Conservation (phyloP, 352 stramenopile genomes). For the Lagenidium sp. region DNA sequence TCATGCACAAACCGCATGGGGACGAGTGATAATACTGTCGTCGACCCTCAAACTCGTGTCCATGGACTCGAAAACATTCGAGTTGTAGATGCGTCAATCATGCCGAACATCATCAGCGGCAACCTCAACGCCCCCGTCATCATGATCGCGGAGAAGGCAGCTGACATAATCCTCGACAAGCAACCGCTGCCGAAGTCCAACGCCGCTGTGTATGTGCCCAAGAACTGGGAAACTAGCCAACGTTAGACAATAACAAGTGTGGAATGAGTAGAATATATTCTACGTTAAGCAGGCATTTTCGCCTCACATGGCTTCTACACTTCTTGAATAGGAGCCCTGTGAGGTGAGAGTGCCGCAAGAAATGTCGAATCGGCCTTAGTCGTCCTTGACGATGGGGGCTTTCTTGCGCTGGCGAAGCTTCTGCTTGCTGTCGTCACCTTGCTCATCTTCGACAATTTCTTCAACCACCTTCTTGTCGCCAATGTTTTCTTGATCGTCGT, state of each 20-base stretch:
- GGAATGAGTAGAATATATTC: constrained; percentile 1
- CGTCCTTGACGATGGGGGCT: constrained; percentile 56
- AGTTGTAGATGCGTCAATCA: constrained; percentile 90
- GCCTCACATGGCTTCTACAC: no score
- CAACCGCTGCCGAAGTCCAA: constrained; percentile 58
- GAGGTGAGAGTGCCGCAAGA: constrained; percentile 2
- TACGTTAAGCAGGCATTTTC: background rate
- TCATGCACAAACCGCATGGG: constrained; percentile 89
- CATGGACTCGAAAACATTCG: constrained; percentile 83
- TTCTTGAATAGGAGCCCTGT: no score
- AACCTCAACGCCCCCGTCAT: constrained; percentile 93
- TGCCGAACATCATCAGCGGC: constrained; percentile 91
- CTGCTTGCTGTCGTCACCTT: constrained; percentile 14
- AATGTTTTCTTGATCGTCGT: constrained; percentile 3
- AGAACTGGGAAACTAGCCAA: constrained; percentile 68
- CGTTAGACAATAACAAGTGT: constrained; percentile 25
- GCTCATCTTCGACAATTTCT: constrained; percentile 8
- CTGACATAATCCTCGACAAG: constrained; percentile 87
- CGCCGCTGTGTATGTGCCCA: constrained; percentile 56
- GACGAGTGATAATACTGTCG: constrained; percentile 72
- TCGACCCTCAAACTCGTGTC: constrained; percentile 83
- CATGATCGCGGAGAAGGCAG: constrained; percentile 91
- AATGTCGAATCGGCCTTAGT: constrained; percentile 8
- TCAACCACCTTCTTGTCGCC: constrained; percentile 16
- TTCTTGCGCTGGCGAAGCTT: constrained; percentile 79